phyloP scores from a whole-genome alignment of 352 stramenopile species.

The Globisporangium irregulare region DNA sequence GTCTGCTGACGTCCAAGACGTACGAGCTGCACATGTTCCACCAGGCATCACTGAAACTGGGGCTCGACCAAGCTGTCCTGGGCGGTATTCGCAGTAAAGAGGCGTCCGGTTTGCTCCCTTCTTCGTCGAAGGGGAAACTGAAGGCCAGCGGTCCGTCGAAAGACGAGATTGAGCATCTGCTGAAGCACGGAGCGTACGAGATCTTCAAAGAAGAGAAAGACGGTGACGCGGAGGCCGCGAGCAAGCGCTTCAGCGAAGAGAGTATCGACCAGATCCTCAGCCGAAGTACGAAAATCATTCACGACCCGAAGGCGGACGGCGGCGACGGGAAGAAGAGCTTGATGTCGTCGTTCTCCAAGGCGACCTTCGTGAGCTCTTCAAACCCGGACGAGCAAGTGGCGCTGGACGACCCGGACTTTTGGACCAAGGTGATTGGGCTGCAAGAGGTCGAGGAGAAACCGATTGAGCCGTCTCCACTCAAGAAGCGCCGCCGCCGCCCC shows the following conservation, averaged over 20 bases:
- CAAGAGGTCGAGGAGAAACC: slow-evolving; percentile 66
- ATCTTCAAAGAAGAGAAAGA: slow-evolving; percentile 93
- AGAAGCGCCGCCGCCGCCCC: slow-evolving; percentile 61
- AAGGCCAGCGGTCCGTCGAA: slow-evolving; percentile 71
- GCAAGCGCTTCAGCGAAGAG: slow-evolving; percentile 96
- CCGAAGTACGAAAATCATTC: slow-evolving; percentile 84
- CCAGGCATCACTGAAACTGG: slow-evolving; percentile 89
- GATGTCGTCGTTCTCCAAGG: slow-evolving; percentile 92
- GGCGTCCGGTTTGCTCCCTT: slow-evolving; percentile 20
- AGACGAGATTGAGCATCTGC: slow-evolving; percentile 90
- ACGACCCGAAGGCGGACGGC: slow-evolving; percentile 64
- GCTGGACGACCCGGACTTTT: slow-evolving; percentile 93
- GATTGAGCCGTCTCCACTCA: slow-evolving; percentile 66
- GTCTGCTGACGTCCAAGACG: slow-evolving; percentile 88
- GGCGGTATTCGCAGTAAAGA: slow-evolving; percentile 81
- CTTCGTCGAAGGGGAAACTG: slow-evolving; percentile 28
- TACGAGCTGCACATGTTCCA: slow-evolving; percentile 95
- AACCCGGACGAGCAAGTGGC: slow-evolving; percentile 88
- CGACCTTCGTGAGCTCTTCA: slow-evolving; percentile 88
- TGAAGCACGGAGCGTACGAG: slow-evolving; percentile 93
- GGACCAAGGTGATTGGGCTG: slow-evolving; percentile 91
- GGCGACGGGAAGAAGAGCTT: slow-evolving; percentile 63
- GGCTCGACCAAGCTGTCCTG: slow-evolving; percentile 90
- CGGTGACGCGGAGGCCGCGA: slow-evolving; percentile 87
- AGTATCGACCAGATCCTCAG: slow-evolving; percentile 98